A percentile compares a stretch with the other conserved stretches of the same genome.
These are phyloP conservation scores for Pleurotus ostreatus DNA, from an alignment of 768 basidiomycete genomes.

Conservation along the genomic window DNA sequence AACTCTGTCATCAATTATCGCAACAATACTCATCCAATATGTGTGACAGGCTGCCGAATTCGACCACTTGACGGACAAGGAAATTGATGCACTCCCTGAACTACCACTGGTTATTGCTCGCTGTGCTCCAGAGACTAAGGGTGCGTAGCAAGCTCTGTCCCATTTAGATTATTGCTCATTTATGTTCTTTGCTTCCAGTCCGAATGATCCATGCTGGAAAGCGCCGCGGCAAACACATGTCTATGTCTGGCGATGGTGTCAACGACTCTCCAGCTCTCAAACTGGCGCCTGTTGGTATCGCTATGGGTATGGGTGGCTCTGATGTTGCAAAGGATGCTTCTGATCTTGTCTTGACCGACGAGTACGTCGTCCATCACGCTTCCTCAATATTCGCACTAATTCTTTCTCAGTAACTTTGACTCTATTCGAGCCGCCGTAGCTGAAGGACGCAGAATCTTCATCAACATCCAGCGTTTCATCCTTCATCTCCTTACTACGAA, in stretches of 20 bases:
- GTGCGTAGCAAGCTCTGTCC: constrained; percentile 9
- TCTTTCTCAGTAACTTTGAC: constrained; percentile 41
- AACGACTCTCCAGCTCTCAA: constrained; percentile 50
- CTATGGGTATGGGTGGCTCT: constrained; percentile 23
- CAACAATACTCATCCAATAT: neutral
- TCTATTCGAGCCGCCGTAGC: constrained; percentile 54
- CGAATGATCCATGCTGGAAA: constrained; percentile 61
- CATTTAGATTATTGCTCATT: neutral
- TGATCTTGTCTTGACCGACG: constrained; percentile 73
- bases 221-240: constrained; percentile 45
- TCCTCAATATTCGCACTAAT: constrained; percentile 25
- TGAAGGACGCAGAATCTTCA: constrained; percentile 53
- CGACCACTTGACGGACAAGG: constrained; percentile 46
- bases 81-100: constrained; percentile 45
- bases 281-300: constrained; percentile 14
- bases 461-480: constrained; percentile 54
- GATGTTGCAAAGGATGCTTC: constrained; percentile 34
- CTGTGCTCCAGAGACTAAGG: constrained; percentile 51
- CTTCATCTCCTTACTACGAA: constrained; percentile 51
- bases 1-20: no score
- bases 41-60: constrained; percentile 36
- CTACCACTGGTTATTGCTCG: constrained; percentile 58
- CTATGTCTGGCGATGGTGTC: constrained; percentile 58
- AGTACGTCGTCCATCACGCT: constrained; percentile 52
- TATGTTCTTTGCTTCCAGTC: constrained; percentile 19